phyloP scores from a whole-genome alignment of 1,284 basidiomycete genomes.

The Apiotrichum laibachii region DNA sequence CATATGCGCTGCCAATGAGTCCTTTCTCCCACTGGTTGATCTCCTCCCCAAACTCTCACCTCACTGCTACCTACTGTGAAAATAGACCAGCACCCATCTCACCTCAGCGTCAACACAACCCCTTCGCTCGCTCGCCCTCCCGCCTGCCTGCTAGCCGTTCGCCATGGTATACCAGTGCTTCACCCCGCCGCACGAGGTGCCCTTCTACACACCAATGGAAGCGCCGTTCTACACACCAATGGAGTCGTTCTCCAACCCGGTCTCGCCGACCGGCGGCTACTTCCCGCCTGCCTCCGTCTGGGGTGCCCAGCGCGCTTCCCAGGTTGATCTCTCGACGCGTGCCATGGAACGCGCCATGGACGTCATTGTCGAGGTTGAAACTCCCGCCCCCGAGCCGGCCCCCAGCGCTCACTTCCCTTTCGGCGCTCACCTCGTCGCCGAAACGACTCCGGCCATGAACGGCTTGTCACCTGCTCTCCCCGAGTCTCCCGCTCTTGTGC shows the following conservation, averaged over 20 bases:
- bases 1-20: too few species aligned
- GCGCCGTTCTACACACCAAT: not conserved
- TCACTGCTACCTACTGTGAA: too few species aligned
- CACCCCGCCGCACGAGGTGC: not conserved
- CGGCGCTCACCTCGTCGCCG: not conserved
- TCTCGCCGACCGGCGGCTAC: not conserved
- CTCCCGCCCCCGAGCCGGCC: not conserved
- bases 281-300: not conserved
- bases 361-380: not conserved
- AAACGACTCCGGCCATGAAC: not conserved
- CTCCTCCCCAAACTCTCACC: too few species aligned
- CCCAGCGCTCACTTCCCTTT: not conserved
- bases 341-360: not conserved
- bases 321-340: not conserved
- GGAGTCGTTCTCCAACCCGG: not conserved
- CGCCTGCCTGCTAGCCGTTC: too few species aligned
- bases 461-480: constrained; percentile 6
- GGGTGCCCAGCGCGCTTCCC: constrained; percentile 2
- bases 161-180: not conserved
- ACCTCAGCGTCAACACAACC: too few species aligned
- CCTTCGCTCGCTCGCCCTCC: too few species aligned
- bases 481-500: constrained; percentile 10
- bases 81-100: too few species aligned
- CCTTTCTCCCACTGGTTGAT: too few species aligned
- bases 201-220: not conserved